These are phyloP conservation scores for Hypholoma fasciculare DNA, from an alignment of 768 basidiomycete species.

Conservation along the genomic window DNA sequence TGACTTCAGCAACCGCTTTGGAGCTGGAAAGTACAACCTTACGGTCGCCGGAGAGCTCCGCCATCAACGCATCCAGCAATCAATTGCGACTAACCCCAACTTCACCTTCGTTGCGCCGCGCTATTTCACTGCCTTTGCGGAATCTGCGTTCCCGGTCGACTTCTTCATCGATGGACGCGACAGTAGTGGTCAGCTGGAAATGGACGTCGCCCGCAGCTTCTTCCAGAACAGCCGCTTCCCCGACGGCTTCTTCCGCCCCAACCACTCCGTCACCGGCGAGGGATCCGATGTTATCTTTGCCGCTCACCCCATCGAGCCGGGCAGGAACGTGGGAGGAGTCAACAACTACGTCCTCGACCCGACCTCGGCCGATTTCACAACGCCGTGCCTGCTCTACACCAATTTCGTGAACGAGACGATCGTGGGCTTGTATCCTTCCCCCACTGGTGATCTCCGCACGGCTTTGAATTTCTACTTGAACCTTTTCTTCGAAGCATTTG, in stretches of 20 bases:
- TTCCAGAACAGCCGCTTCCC: slow-evolving; percentile 20
- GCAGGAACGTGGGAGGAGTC: slow-evolving; percentile 13
- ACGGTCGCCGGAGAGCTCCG: slow-evolving; percentile 22
- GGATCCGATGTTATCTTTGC: slow-evolving; percentile 1
- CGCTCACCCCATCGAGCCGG: slow-evolving; percentile 16
- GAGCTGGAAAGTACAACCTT: slow-evolving; percentile 23
- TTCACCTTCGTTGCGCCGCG: slow-evolving; percentile 23
- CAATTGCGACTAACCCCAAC: slow-evolving; percentile 22
- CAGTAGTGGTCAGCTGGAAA: slow-evolving; percentile 13
- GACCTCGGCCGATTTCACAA: slow-evolving; percentile 10
- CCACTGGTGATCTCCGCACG: slow-evolving; percentile 13
- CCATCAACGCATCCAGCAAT: slow-evolving; percentile 21
- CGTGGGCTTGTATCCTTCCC: slow-evolving; percentile 18
- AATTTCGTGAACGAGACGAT: slow-evolving; percentile 21
- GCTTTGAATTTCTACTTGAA: slow-evolving; percentile 17
- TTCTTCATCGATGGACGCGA: slow-evolving; percentile 25
- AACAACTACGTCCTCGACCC: slow-evolving; percentile 17
- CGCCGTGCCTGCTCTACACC: slow-evolving; percentile 13
- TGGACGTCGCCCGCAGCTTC: slow-evolving; percentile 19
- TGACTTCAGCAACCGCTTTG: slow-evolving; percentile 20
- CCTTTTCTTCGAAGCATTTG: slow-evolving; percentile 7
- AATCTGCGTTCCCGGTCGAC: slow-evolving; percentile 4
- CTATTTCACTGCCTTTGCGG: slow-evolving; percentile 21
- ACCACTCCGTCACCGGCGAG: neutral
- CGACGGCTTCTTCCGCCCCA: slow-evolving; percentile 14